These are phyloP conservation scores for Panicum miliaceum DNA, from an alignment of 176 grass and related monocot species.

Conservation along the genomic window DNA sequence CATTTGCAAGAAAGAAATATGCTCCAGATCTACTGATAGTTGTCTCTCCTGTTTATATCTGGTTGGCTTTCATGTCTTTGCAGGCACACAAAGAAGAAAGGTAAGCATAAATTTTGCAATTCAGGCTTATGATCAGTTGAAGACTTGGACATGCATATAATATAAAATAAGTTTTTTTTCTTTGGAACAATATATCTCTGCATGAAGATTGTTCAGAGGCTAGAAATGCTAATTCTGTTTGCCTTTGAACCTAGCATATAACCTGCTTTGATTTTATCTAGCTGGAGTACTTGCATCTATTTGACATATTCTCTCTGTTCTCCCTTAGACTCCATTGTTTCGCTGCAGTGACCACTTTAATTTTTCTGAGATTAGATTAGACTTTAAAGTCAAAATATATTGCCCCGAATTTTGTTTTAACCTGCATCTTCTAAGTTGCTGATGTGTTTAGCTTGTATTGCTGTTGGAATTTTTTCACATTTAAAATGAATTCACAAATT, in stretches of 20 bases:
- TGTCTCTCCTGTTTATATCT: slow-evolving; percentile 89
- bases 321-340: not conserved
- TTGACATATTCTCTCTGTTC: not conserved
- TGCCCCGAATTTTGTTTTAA: slow-evolving; percentile 17
- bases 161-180: not conserved
- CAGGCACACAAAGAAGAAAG: slow-evolving; percentile 99
- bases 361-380: slow-evolving; percentile 14
- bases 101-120: slow-evolving; percentile 49
- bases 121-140: not conserved
- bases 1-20: slow-evolving; percentile 80
- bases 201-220: not conserved
- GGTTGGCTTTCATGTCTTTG: slow-evolving; percentile 95
- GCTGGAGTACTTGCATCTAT: slow-evolving; percentile 4
- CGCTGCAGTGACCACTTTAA: not conserved
- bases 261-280: slow-evolving; percentile 4
- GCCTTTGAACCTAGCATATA: slow-evolving; percentile 24
- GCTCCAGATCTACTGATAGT: slow-evolving; percentile 80
- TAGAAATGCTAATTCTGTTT: slow-evolving; percentile 20
- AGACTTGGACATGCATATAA: not conserved
- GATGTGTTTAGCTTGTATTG: slow-evolving; percentile 5
- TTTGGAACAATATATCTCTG: not conserved
- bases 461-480: not conserved
- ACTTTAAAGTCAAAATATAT: not conserved
- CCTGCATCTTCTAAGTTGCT: not conserved
- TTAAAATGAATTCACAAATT: not conserved